Conservation (phyloP, 2,329 filamentous ascomycete species). For the Dothistroma septosporum region DNA sequence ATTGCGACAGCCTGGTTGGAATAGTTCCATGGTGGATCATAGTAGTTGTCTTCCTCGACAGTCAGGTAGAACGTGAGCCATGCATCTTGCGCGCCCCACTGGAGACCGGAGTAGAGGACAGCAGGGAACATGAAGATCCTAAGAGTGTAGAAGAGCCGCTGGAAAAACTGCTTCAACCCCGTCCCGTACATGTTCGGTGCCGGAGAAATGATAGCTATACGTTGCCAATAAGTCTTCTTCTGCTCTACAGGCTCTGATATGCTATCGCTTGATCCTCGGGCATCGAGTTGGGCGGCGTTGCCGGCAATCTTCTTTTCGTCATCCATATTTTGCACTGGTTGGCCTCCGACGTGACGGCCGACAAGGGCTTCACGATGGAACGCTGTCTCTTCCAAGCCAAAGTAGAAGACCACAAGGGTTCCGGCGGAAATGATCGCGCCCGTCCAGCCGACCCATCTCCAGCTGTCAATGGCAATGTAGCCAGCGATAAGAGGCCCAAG, state of each 20-base stretch:
- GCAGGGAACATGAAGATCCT: constrained; percentile 57
- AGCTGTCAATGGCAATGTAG: constrained; percentile 48
- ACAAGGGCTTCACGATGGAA: constrained; percentile 46
- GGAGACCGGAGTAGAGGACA: constrained; percentile 54
- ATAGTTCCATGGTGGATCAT: constrained; percentile 53
- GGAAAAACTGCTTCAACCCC: constrained; percentile 52
- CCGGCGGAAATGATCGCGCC: constrained; percentile 48
- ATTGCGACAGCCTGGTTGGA: constrained; percentile 51
- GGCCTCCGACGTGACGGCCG: constrained; percentile 23
- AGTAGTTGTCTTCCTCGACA: constrained; percentile 55
- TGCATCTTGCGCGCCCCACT: constrained; percentile 59
- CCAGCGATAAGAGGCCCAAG: constrained; percentile 52
- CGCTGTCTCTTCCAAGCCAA: constrained; percentile 52
- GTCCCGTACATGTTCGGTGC: constrained; percentile 52
- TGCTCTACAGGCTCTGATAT: constrained; percentile 10
- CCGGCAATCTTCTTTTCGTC: constrained; percentile 18
- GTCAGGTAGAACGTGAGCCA: constrained; percentile 59
- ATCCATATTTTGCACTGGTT: neutral
- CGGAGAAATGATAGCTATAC: constrained; percentile 54
- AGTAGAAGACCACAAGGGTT: constrained; percentile 48
- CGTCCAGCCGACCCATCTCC: constrained; percentile 55
- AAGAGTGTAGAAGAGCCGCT: constrained; percentile 53
- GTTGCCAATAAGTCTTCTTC: constrained; percentile 52
- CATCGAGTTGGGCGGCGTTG: constrained; percentile 3
- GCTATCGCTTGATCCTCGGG: constrained; percentile 7